Percentiles rank a stretch among this genome's conserved stretches.
Evolutionary conservation across 495 filamentous ascomycete species (phyloP).

Genomic region (Podospora australis): DNA sequence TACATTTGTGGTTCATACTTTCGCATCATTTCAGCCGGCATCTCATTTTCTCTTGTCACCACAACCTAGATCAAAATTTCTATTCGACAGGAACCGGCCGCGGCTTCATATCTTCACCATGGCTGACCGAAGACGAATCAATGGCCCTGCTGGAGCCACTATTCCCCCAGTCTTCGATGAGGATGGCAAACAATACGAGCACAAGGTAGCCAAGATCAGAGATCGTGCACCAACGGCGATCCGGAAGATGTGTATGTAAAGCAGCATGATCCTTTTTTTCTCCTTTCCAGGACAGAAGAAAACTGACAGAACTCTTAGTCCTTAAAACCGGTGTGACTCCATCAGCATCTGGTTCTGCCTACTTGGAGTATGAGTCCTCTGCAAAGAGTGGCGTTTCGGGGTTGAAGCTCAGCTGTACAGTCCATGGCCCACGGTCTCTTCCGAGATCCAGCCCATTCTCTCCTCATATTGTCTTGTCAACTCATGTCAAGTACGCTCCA

Average conservation of each 20-base stretch:
- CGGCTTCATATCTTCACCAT: too few species aligned
- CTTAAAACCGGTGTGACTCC: constrained; percentile 88
- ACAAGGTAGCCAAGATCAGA: constrained; percentile 40
- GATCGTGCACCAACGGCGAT: constrained; percentile 51
- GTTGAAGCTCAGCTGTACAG: constrained; percentile 83
- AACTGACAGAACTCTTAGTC: constrained; percentile 45
- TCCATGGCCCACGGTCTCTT: constrained; percentile 88
- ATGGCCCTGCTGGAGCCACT: constrained; percentile 76
- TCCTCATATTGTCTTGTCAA: constrained; percentile 81
- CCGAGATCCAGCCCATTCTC: constrained; percentile 84
- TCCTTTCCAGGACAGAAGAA: background rate
- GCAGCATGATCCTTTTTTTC: constrained; percentile 8
- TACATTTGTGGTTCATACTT: too few species aligned
- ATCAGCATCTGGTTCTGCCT: constrained; percentile 89
- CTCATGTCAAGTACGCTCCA: constrained; percentile 91
- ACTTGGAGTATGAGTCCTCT: constrained; percentile 72
- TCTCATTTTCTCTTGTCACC: background rate
- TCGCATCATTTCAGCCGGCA: too few species aligned
- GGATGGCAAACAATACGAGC: constrained; percentile 27
- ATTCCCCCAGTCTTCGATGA: constrained; percentile 62
- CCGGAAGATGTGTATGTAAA: constrained; percentile 83
- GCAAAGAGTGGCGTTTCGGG: constrained; percentile 48
- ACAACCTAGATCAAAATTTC: background rate
- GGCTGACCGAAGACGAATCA: constrained; percentile 85
- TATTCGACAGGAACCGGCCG: constrained; percentile 1